Evolutionary conservation across 1,139 yeast genomes (phyloP), one percentile per base, ranked within the genome.

Genomic region (Candida sp.): DNA sequence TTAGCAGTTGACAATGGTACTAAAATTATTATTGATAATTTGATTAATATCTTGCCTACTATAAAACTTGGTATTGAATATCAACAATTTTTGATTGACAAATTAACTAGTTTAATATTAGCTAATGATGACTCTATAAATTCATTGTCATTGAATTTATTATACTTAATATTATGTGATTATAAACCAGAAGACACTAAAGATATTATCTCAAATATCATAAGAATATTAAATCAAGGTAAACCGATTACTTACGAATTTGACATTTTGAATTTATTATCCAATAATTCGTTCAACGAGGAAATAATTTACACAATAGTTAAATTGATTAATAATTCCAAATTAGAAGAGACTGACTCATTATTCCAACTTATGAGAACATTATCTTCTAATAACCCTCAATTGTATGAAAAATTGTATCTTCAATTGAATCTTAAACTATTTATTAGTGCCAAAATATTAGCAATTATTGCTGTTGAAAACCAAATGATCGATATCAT

Each of bases 381-480:
- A 5, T 30, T 45, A 6, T 48, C 49, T 27, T 34, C 37, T 27
- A 29, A 35, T 33, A 46, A 44, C 5, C 5, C 37, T 21, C 40
- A 40, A 3, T 37, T 52, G 11, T 52, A 45, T 32, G 33, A 42
- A n/a, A 42, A 49, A 19, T 52, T 51, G 36, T 43, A 45, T 12
- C 36, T 40, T 5, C 36, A 36, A 35, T 45, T 57, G 22, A 52
- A 61, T 38, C 49, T 55, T 32, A 53, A 46, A 21, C 47, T 57
- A 23, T 56, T 57, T 40, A 51, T 64, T 5, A 58, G 58, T 47
- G 65, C 65, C 36, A 76, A 68, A 50, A 58, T 75, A 7, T 51
- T 78, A 45, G 79, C 82, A 2, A 63, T 68, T 27, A 60, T 76
- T 27, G 62, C 70, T 15, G 57, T 68, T 29, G 58, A 65, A 33